Evolutionary conservation across 495 filamentous ascomycete species (phyloP), one percentile per base, ranked within the genome.

Genomic region (Paragyromitra xinjiangensis): DNA sequence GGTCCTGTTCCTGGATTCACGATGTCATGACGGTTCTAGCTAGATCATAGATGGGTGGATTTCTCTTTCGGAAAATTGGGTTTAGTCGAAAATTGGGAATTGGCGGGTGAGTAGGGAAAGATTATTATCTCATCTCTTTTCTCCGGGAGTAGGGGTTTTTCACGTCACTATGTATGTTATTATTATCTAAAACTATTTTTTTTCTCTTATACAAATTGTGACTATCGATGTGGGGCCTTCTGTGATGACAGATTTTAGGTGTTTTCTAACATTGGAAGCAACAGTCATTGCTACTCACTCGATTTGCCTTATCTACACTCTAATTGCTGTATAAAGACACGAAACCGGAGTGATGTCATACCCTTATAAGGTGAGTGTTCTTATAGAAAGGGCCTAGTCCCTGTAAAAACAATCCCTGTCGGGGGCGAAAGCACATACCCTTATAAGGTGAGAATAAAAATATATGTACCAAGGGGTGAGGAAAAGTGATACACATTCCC

Each of bases 21-120:
- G 61, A 73, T 12, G 61, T 65, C 40, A 73, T 44, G 70, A 73
- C 37, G 19, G 11, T 55, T 73, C 50, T 24, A 56, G 70, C 51
- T 73, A 73, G 70, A 73, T 64, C 61, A 73, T 73, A 73, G 70
- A 72, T 72, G 69, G 69, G 63, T 71, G 58, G n/a, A 64, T 63
- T 61, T 71, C 16, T 51, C 29, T 53, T 71, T 48, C 29, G 44
- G 44, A 71, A 71, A 71, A 71, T 48, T 62, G 56, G 67, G 68
- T 16, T 71, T 22, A 45, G 56, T 40, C 2, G 7, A 56, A 44
- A 56, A 11, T 56, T 56, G 24, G 53, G 44, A 16, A 42, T 39
- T 44, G 6, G 39, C 51, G 11, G 39, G 37, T 50, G 42, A n/a
- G 55, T 37, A 22, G 48, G 14, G 56, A 14, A n/a, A 37, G 29